Conservation (phyloP, 345 rosid species). For the Euphorbia peplus region DNA sequence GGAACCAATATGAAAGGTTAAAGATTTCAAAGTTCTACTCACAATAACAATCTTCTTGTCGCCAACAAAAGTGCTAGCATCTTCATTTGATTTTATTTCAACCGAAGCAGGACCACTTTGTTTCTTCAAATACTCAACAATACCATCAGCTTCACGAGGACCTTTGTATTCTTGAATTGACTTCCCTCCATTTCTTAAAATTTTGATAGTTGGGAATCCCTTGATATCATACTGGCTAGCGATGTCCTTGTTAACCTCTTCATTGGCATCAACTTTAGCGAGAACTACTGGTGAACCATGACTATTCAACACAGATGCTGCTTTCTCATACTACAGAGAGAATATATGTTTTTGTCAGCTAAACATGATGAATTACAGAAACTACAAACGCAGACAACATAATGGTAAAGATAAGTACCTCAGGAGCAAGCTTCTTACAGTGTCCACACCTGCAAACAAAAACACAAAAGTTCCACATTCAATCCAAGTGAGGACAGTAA, state of each 20-base stretch:
- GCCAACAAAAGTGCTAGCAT: conserved; percentile 51
- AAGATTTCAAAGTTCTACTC: conserved; percentile 27
- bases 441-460: conserved; percentile 77
- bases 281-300: conserved; percentile 59
- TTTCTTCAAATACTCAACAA: conserved; percentile 70
- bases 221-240: conserved; percentile 54
- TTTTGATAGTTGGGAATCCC: conserved; percentile 90
- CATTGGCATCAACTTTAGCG: conserved; percentile 89
- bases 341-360: not conserved
- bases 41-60: conserved; percentile 71
- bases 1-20: not conserved
- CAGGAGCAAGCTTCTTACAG: conserved; percentile 90
- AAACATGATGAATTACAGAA: not conserved
- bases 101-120: conserved; percentile 92
- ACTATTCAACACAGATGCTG: conserved; percentile 72
- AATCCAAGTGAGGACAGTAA: not conserved
- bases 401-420: conserved; percentile 40
- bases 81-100: conserved; percentile 64
- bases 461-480: conserved; percentile 4
- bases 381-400: not conserved
- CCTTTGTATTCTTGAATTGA: conserved; percentile 81
- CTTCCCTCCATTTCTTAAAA: conserved; percentile 83
- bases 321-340: conserved; percentile 75
- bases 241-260: conserved; percentile 60
- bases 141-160: conserved; percentile 93